Conservation (phyloP, 2,329 filamentous ascomycete species). For the Taxawa tesnikishii region DNA sequence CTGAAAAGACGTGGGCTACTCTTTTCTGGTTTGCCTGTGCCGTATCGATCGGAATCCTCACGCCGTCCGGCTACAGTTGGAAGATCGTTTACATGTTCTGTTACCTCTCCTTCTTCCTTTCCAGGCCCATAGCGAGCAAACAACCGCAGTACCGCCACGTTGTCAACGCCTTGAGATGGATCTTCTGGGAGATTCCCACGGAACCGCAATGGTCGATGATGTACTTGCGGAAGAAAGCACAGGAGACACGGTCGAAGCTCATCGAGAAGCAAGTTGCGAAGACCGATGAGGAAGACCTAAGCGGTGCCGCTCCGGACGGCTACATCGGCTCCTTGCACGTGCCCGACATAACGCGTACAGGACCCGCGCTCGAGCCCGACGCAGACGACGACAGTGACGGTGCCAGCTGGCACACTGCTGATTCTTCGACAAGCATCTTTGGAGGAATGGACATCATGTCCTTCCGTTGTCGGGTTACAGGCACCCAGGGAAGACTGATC, state of each 20-base stretch:
- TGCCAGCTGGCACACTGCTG: slow-evolving; percentile 10
- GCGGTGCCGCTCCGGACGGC: background rate
- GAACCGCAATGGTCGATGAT: slow-evolving; percentile 21
- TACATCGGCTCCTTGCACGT: background rate
- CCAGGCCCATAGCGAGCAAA: slow-evolving; percentile 21
- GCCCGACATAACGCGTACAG: background rate
- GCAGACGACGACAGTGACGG: slow-evolving; percentile 7
- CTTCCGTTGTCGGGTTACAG: slow-evolving; percentile 13
- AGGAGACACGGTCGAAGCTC: slow-evolving; percentile 13
- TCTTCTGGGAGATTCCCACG: slow-evolving; percentile 27
- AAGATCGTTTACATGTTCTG: slow-evolving; percentile 21
- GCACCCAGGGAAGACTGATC: slow-evolving; percentile 12
- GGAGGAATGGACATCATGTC: slow-evolving; percentile 12
- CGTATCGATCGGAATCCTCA: slow-evolving; percentile 16
- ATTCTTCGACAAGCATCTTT: slow-evolving; percentile 10
- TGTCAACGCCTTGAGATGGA: slow-evolving; percentile 22
- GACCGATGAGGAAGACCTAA: slow-evolving; percentile 3
- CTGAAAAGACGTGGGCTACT: slow-evolving; percentile 19
- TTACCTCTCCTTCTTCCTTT: slow-evolving; percentile 24
- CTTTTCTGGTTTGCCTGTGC: slow-evolving; percentile 22
- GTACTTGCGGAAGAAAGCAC: slow-evolving; percentile 17
- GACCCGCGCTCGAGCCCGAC: slow-evolving; percentile 4
- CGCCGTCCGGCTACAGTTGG: slow-evolving; percentile 22
- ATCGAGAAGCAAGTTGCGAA: slow-evolving; percentile 12
- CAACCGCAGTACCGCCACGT: slow-evolving; percentile 24